Evolutionary conservation across 495 filamentous ascomycete species (phyloP).

Genomic region (Pseudoneurospora amorphoporcata): DNA sequence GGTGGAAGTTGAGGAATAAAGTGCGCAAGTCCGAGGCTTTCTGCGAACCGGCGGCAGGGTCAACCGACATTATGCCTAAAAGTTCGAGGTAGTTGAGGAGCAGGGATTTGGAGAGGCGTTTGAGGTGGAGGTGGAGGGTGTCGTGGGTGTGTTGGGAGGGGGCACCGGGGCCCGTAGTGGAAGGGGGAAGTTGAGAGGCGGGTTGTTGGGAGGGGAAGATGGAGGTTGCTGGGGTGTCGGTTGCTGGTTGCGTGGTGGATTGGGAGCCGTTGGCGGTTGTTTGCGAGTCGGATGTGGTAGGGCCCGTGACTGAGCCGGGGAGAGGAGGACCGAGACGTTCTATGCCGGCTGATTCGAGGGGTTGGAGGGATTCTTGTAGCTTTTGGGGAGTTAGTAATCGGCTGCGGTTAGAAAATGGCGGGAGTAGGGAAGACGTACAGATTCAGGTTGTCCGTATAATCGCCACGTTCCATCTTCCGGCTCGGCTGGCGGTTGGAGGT

Average conservation of each 20-base stretch:
- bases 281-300: neutral
- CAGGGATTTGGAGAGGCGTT: constrained; percentile 67
- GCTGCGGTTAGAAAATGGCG: neutral
- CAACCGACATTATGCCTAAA: constrained; percentile 53
- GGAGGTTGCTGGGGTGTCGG: neutral
- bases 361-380: constrained; percentile 54
- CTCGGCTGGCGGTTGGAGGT: constrained; percentile 69
- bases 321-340: constrained; percentile 51
- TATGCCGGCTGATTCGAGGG: constrained; percentile 58
- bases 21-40: constrained; percentile 69
- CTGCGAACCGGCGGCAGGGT: constrained; percentile 46
- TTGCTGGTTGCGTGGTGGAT: neutral
- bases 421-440: constrained; percentile 29
- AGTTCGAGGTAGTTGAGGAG: constrained; percentile 81
- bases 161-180: neutral
- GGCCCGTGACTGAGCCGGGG: neutral
- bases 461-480: constrained; percentile 61
- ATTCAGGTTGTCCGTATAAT: constrained; percentile 60
- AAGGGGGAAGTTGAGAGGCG: neutral
- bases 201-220: neutral
- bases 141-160: neutral
- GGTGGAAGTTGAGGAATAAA: constrained; percentile 79
- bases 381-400: constrained; percentile 11
- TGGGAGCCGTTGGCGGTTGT: constrained; percentile 34
- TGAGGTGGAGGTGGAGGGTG: constrained; percentile 47